Evolutionary conservation across 257 asterid genomes (phyloP).

Genomic region (Prunella vulgaris): DNA sequence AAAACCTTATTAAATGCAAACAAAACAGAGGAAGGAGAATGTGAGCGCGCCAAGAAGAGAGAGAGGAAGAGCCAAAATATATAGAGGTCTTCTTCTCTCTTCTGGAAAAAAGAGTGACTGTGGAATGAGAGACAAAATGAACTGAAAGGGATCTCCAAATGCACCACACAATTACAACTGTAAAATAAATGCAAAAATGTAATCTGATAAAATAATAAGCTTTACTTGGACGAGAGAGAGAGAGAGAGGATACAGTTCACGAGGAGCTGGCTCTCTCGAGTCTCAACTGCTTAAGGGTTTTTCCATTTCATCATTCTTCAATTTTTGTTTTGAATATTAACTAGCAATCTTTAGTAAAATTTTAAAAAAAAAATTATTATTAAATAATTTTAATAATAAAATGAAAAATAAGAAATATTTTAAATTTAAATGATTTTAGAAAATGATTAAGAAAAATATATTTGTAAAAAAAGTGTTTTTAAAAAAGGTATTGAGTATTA

Average conservation of each 20-base stretch:
- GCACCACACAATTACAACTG: background rate
- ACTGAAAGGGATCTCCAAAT: constrained; percentile 26
- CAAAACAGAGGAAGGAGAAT: background rate
- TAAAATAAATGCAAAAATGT: constrained; percentile 1
- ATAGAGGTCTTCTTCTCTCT: constrained; percentile 24
- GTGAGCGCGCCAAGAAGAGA: constrained; percentile 29
- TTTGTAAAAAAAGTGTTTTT: too few species aligned
- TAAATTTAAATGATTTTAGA: too few species aligned
- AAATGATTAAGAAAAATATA: too few species aligned
- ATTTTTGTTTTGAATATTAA: background rate
- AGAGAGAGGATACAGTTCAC: constrained; percentile 26
- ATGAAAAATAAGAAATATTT: too few species aligned
- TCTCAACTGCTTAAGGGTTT: background rate
- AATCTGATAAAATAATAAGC: background rate
- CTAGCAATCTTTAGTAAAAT: too few species aligned
- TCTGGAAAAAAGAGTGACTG: background rate
- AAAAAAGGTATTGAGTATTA: too few species aligned
- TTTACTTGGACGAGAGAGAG: background rate
- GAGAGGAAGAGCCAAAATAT: constrained; percentile 29
- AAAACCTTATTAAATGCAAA: constrained; percentile 3
- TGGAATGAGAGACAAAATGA: constrained; percentile 22
- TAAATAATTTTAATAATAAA: too few species aligned
- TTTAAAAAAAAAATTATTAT: background rate
- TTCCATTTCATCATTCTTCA: constrained; percentile 7
- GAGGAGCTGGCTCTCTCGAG: constrained; percentile 39